These are phyloP conservation scores for Ogataea kodamae DNA, from an alignment of 805 yeast genomes.

Conservation along the genomic window DNA sequence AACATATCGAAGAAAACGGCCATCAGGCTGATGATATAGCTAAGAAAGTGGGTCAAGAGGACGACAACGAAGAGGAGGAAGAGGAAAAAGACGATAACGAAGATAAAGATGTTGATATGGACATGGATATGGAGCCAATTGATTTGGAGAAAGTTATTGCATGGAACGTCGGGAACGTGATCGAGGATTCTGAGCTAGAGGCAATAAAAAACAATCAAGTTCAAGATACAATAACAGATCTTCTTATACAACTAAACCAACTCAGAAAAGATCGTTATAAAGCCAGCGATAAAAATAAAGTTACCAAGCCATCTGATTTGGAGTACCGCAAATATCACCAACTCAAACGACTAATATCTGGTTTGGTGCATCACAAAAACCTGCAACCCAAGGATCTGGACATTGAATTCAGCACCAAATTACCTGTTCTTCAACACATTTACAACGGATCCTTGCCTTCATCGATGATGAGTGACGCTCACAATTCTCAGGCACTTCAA, in stretches of 20 bases:
- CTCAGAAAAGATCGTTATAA: slow-evolving; percentile 44
- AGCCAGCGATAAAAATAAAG: slow-evolving; percentile 4
- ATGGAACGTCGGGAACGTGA: slow-evolving; percentile 27
- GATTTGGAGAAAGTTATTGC: slow-evolving; percentile 28
- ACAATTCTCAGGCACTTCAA: slow-evolving; percentile 14
- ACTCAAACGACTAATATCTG: slow-evolving; percentile 44
- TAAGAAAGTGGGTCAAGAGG: slow-evolving; percentile 1
- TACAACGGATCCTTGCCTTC: slow-evolving; percentile 82
- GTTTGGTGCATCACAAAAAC: slow-evolving; percentile 28
- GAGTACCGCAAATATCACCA: slow-evolving; percentile 44
- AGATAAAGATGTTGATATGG: slow-evolving; percentile 7
- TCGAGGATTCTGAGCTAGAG: slow-evolving; percentile 26
- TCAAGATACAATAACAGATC: slow-evolving; percentile 40
- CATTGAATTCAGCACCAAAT: slow-evolving; percentile 34
- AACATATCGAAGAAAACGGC: slow-evolving; percentile 5
- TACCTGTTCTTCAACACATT: slow-evolving; percentile 72
- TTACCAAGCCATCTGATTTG: slow-evolving; percentile 38
- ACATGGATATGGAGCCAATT: slow-evolving; percentile 17
- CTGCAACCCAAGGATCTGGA: slow-evolving; percentile 34
- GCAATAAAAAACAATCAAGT: slow-evolving; percentile 21
- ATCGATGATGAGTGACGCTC: slow-evolving; percentile 23
- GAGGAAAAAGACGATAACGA: slow-evolving; percentile 7
- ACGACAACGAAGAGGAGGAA: slow-evolving; percentile 3
- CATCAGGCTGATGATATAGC: slow-evolving; percentile 5
- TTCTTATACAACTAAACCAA: slow-evolving; percentile 46